Base-by-base conservation (phyloP, 2,329 filamentous ascomycete species). In the Trichophyton simii region DNA sequence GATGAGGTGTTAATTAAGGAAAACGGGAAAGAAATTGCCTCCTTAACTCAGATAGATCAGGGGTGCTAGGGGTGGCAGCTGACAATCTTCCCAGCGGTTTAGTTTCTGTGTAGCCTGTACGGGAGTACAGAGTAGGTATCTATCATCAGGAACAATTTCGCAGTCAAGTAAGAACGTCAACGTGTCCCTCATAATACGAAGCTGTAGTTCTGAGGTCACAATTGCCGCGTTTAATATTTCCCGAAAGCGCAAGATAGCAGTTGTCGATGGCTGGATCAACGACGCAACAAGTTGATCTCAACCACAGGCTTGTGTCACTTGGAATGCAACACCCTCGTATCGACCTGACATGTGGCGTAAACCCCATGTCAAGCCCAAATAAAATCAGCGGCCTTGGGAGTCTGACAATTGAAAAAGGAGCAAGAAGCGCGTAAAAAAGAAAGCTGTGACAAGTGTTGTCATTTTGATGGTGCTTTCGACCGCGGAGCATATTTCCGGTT, bases 401-500 rank as follows among this genome's bases (percentile, higher is more conserved):
- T 20, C 6, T 15, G 13, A 3, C 8, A 28, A 50, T 25, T 31
- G 46, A 25, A 50, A 50, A 50, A 50, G 46, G 13, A 50, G 20
- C 46, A 20, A 50, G 46, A 50, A 50, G 20, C 46, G 46, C 46
- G 46, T 22, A 50, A 50, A 48, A 48, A 50, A 28, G 46, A 20
- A 50, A 50, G 20, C 20, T 50, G 46, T 11, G 7, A 15, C 13
- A 44, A 31, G 9, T 50, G 22, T 20, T 20, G 8, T 22, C 20
- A 25, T 28, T 5, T 50, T 28, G 20, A 55, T 55, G 20, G 28
- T 20, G 28, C 6, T 36, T 36, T 55, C 15, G 50, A 36, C 50
- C 50, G n/a, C 50, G 50, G 50, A 55, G 28, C 50, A 55, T 55
- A 55, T 36, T 55, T 55, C 50, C 50, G n/a, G 28, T 55, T 55